Conservation (phyloP, 2,329 filamentous ascomycete species). For the Chrysosporium keratinophilum region DNA sequence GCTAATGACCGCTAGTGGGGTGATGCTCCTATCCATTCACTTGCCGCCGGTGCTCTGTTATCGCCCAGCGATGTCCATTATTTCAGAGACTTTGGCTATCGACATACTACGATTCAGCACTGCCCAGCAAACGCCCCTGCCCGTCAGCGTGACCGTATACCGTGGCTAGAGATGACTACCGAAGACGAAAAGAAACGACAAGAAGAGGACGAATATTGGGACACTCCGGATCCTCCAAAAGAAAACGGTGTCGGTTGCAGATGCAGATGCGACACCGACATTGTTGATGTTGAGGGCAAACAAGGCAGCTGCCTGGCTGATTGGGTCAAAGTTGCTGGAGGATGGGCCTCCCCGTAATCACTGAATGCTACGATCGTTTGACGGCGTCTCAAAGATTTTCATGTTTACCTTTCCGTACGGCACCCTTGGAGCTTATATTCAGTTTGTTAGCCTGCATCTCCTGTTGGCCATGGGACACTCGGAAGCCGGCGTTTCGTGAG, state of each 20-base stretch:
- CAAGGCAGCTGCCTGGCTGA: conserved; percentile 88
- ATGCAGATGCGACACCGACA: conserved; percentile 93
- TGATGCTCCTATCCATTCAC: conserved; percentile 94
- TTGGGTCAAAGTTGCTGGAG: conserved; percentile 95
- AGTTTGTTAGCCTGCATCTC: conserved; percentile 5
- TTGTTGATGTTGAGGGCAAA: conserved; percentile 95
- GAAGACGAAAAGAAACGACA: conserved; percentile 68
- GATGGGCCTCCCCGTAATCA: conserved; percentile 60
- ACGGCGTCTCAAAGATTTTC: neutral
- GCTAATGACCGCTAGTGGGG: conserved; percentile 65
- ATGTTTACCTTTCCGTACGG: neutral
- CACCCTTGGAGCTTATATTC: neutral
- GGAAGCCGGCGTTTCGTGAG: conserved; percentile 8
- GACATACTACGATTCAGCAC: conserved; percentile 97
- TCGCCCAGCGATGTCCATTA: conserved; percentile 82
- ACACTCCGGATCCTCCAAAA: conserved; percentile 70
- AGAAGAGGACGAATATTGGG: conserved; percentile 96
- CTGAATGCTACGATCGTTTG: neutral
- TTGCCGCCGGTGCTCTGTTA: conserved; percentile 82
- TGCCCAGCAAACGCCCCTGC: conserved; percentile 91
- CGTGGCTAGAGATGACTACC: conserved; percentile 73
- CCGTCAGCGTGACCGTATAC: conserved; percentile 68
- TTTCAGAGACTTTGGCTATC: conserved; percentile 97
- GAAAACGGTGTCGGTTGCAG: conserved; percentile 96
- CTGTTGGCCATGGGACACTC: conserved; percentile 8